A percentile compares a stretch with the other conserved stretches of the same genome.
Conservation (phyloP, 768 basidiomycete species). For the Mycena haematopus region DNA sequence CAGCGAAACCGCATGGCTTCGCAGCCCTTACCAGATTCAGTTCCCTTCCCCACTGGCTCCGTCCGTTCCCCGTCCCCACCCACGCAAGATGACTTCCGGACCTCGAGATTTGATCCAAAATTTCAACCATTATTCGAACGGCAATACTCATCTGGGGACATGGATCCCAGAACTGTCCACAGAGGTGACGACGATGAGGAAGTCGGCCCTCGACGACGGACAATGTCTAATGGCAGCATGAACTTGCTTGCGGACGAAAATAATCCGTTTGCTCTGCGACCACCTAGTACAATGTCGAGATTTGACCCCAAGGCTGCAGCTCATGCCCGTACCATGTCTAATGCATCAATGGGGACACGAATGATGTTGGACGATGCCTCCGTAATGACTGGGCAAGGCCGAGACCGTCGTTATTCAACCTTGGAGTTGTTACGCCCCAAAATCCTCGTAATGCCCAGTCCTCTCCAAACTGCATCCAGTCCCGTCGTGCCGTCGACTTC, state of each 20-base stretch:
- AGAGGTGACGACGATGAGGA: conserved; percentile 47
- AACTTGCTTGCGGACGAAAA: conserved; percentile 58
- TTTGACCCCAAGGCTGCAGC: conserved; percentile 79
- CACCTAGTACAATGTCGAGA: conserved; percentile 69
- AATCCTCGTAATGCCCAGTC: conserved; percentile 93
- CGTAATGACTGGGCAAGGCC: conserved; percentile 47
- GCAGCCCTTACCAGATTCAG: conserved; percentile 50
- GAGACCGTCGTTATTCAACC: conserved; percentile 72
- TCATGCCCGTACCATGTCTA: conserved; percentile 67
- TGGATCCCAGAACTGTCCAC: conserved; percentile 51
- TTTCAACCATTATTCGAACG: conserved; percentile 49
- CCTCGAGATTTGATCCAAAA: conserved; percentile 32
- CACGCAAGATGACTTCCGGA: conserved; percentile 38
- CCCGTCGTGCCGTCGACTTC: conserved; percentile 42
- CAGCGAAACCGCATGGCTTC: conserved; percentile 59
- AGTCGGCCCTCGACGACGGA: conserved; percentile 40
- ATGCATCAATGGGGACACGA: conserved; percentile 70
- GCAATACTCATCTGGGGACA: conserved; percentile 56
- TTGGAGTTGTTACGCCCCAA: conserved; percentile 86
- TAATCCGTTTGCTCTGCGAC: conserved; percentile 74
- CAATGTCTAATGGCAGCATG: conserved; percentile 53
- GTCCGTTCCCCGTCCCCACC: conserved; percentile 59
- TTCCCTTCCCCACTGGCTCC: conserved; percentile 71
- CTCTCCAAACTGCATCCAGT: conserved; percentile 62
- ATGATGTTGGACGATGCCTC: conserved; percentile 60